Evolutionary conservation across 441 rosid species (phyloP).

Genomic region (Lepidium campestre): DNA sequence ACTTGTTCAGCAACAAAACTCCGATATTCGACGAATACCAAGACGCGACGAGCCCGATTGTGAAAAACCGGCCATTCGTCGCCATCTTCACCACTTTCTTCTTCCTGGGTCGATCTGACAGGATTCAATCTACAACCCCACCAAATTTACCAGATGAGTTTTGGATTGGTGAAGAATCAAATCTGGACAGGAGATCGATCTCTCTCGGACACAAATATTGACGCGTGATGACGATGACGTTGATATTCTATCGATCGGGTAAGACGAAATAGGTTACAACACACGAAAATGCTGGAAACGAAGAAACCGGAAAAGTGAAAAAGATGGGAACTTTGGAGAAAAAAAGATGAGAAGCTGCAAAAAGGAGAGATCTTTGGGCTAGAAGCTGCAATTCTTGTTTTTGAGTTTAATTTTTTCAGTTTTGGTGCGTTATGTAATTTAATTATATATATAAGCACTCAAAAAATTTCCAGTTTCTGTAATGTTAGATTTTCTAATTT

Average conservation of each 20-base stretch:
- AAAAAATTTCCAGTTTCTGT: background rate
- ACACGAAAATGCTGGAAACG: constrained; percentile 8
- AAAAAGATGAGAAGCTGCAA: constrained; percentile 11
- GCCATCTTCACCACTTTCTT: constrained; percentile 35
- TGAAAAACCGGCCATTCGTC: constrained; percentile 49
- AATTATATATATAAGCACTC: background rate
- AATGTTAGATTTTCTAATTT: too few species aligned
- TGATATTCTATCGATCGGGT: background rate
- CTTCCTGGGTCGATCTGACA: constrained; percentile 10
- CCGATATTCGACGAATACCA: constrained; percentile 96
- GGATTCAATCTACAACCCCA: constrained; percentile 2
- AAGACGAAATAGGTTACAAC: constrained; percentile 6
- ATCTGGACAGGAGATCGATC: constrained; percentile 15
- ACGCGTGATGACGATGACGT: background rate
- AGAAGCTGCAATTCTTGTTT: constrained; percentile 12
- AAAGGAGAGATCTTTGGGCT: constrained; percentile 25
- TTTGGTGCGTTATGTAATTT: constrained; percentile 8
- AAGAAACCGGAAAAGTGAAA: constrained; percentile 5
- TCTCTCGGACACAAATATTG: background rate
- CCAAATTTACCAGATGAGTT: background rate
- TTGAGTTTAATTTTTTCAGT: background rate
- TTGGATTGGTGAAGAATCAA: background rate
- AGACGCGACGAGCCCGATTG: constrained; percentile 65
- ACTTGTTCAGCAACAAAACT: constrained; percentile 78
- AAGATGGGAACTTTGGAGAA: background rate